Conservation (phyloP, 2,329 filamentous ascomycete genomes). For the Colletotrichum euphorbiae region DNA sequence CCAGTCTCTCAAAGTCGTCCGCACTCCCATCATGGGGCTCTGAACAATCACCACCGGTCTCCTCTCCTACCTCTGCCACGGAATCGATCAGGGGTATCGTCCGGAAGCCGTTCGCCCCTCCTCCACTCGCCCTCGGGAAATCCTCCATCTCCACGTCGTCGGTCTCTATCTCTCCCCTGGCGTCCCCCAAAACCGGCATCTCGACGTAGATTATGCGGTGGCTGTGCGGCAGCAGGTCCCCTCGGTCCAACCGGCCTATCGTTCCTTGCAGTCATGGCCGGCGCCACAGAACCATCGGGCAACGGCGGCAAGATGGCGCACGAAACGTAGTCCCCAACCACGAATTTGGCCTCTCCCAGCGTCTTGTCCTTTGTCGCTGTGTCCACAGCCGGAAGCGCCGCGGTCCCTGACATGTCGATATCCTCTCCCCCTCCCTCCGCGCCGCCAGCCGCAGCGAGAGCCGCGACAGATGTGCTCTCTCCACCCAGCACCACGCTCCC, state of each 20-base stretch:
- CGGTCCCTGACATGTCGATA: conserved; percentile 38
- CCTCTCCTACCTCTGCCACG: conserved; percentile 59
- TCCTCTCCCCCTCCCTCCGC: conserved; percentile 46
- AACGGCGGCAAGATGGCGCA: conserved; percentile 84
- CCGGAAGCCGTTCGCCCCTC: conserved; percentile 72
- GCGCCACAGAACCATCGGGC: conserved; percentile 78
- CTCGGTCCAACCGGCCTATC: conserved; percentile 54
- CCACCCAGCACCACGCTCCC: conserved; percentile 84
- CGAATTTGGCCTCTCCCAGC: conserved; percentile 80
- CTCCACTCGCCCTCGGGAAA: conserved; percentile 72
- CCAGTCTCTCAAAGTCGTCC: too few species aligned
- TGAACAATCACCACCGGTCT: conserved; percentile 46
- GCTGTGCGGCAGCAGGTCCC: conserved; percentile 5
- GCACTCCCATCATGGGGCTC: background rate
- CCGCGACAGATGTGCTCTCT: conserved; percentile 47
- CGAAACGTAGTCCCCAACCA: conserved; percentile 89
- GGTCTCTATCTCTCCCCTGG: conserved; percentile 50
- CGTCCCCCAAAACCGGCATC: conserved; percentile 44
- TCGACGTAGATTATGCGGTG: conserved; percentile 22
- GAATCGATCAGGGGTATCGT: conserved; percentile 52
- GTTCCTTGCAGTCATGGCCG: conserved; percentile 63
- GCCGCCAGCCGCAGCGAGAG: conserved; percentile 56
- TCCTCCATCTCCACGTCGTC: conserved; percentile 49
- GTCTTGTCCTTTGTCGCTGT: conserved; percentile 67
- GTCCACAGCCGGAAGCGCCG: conserved; percentile 7